Evolutionary conservation across 2,329 filamentous ascomycete genomes (phyloP).

Genomic region (Coniosporium tulheliwenetii): DNA sequence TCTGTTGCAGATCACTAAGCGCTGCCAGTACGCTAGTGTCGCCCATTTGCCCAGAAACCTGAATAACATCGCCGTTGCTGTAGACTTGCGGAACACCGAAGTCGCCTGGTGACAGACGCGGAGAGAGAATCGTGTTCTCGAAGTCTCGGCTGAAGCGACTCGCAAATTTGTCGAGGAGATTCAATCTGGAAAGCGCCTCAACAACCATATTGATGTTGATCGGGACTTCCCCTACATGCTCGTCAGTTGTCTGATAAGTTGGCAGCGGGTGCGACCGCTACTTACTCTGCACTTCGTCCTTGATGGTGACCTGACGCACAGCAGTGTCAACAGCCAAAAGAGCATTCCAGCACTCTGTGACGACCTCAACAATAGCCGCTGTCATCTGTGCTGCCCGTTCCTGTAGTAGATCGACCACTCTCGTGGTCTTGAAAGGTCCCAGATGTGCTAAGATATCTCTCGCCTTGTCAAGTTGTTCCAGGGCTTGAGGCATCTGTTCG

Average conservation of each 20-base stretch:
- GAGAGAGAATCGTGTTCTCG: slow-evolving; percentile 43
- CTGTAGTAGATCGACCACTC: slow-evolving; percentile 49
- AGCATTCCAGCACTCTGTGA: slow-evolving; percentile 55
- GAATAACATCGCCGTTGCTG: slow-evolving; percentile 19
- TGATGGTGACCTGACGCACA: slow-evolving; percentile 40
- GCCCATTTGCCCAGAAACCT: slow-evolving; percentile 14
- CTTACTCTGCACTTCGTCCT: slow-evolving; percentile 34
- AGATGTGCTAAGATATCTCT: slow-evolving; percentile 42
- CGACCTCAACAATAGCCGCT: slow-evolving; percentile 46
- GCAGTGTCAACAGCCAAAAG: slow-evolving; percentile 48
- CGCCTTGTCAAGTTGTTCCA: slow-evolving; percentile 32
- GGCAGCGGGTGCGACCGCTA: neutral
- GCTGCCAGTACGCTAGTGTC: slow-evolving; percentile 12
- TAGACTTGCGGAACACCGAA: slow-evolving; percentile 14
- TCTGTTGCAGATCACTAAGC: slow-evolving; percentile 19
- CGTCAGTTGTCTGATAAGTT: too few relatives aligned
- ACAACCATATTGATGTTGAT: slow-evolving; percentile 18
- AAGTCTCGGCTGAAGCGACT: slow-evolving; percentile 45
- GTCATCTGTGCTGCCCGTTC: slow-evolving; percentile 51
- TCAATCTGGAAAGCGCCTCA: slow-evolving; percentile 19
- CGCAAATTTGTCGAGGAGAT: slow-evolving; percentile 33
- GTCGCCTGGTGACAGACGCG: slow-evolving; percentile 35
- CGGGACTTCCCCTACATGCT: slow-evolving; percentile 6
- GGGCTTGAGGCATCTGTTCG: slow-evolving; percentile 28
- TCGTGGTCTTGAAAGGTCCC: slow-evolving; percentile 43